These are phyloP conservation scores for Trifolium pratense DNA, from an alignment of 306 rosid species.

Conservation along the genomic window DNA sequence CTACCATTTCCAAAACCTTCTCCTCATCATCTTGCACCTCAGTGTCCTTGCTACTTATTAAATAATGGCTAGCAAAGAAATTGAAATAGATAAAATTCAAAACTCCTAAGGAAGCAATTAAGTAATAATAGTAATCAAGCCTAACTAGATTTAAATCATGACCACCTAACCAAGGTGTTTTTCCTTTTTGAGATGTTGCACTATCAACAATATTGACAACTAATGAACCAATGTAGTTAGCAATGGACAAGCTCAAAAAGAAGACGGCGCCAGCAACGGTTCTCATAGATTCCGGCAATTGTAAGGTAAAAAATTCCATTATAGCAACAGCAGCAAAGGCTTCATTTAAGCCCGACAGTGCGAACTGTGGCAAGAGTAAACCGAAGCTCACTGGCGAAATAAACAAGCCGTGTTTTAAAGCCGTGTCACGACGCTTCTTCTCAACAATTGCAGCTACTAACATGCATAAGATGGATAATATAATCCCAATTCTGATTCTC, in stretches of 20 bases:
- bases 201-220: conserved; percentile 53
- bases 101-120: conserved; percentile 57
- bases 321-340: conserved; percentile 70
- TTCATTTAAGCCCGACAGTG: conserved; percentile 65
- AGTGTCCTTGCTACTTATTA: background rate
- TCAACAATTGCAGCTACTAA: conserved; percentile 67
- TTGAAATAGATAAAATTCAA: conserved; percentile 65
- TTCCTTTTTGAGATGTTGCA: conserved; percentile 42
- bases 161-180: conserved; percentile 68
- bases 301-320: conserved; percentile 74
- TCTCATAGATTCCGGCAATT: conserved; percentile 78
- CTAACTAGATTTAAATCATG: conserved; percentile 62
- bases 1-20: conserved; percentile 33
- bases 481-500: conserved; percentile 68
- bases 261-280: conserved; percentile 79
- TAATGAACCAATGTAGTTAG: conserved; percentile 64
- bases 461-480: conserved; percentile 71
- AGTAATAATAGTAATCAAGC: conserved; percentile 65
- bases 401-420: conserved; percentile 43
- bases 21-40: conserved; percentile 44
- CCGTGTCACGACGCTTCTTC: conserved; percentile 55
- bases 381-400: conserved; percentile 58
- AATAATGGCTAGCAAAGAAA: conserved; percentile 54
- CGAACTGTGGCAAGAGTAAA: conserved; percentile 63
- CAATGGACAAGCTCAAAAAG: conserved; percentile 66